Evolutionary conservation across 805 yeast genomes (phyloP).

Genomic region (Metschnikowia similis): DNA sequence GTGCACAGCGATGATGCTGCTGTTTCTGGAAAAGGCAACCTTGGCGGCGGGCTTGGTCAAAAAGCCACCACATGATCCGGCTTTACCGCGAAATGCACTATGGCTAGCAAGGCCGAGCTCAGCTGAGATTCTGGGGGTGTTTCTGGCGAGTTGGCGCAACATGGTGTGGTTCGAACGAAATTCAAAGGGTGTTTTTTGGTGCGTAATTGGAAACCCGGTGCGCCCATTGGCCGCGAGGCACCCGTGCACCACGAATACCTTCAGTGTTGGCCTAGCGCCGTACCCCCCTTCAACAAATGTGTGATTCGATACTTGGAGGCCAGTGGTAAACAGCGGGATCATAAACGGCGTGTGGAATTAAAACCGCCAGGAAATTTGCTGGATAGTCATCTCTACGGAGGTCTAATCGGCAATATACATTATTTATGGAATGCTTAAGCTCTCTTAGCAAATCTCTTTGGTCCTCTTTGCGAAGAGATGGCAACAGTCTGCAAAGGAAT

Average conservation of each 20-base stretch:
- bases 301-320: too few relatives aligned
- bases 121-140: slow-evolving; percentile 4
- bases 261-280: too few relatives aligned
- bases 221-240: slow-evolving; percentile 14
- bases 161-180: slow-evolving; percentile 5
- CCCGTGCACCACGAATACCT: slow-evolving; percentile 9
- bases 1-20: slow-evolving; percentile 56
- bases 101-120: neutral
- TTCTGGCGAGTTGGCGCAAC: slow-evolving; percentile 21
- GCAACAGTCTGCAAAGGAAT: slow-evolving; percentile 81
- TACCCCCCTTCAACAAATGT: too few relatives aligned
- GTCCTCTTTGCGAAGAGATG: slow-evolving; percentile 83
- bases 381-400: neutral
- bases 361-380: too few relatives aligned
- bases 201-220: slow-evolving; percentile 16
- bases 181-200: slow-evolving; percentile 4
- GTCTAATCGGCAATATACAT: slow-evolving; percentile 18
- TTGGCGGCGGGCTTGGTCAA: slow-evolving; percentile 9
- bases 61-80: neutral
- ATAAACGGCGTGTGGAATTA: too few relatives aligned
- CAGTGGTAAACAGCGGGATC: too few relatives aligned
- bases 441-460: slow-evolving; percentile 92
- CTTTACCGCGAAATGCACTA: neutral
- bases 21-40: slow-evolving; percentile 23
- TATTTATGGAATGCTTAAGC: slow-evolving; percentile 42